Conservation (phyloP, 176 grass and related monocot species). For the Oryza glaberrima region DNA sequence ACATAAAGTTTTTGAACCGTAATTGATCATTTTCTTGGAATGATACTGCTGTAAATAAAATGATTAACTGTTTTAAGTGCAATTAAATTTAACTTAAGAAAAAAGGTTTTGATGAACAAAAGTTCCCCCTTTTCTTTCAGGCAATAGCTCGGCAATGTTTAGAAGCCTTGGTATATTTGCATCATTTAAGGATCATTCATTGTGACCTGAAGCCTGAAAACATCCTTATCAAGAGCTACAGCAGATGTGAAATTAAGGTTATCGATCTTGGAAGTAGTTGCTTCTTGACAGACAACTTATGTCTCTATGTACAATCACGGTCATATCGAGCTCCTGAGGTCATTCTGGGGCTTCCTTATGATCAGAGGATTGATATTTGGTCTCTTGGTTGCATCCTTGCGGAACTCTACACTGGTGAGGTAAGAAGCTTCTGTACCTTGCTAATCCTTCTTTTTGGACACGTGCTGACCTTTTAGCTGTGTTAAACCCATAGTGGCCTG, state of each 20-base stretch:
- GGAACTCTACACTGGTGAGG: conserved; percentile 85
- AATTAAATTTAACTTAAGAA: neutral
- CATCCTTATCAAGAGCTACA: conserved; percentile 99
- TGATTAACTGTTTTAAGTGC: neutral
- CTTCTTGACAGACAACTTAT: conserved; percentile 87
- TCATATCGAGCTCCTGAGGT: conserved; percentile 99
- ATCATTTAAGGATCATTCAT: conserved; percentile 91
- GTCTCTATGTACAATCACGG: conserved; percentile 88
- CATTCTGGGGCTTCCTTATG: conserved; percentile 90
- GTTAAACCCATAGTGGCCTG: conserved; percentile 16
- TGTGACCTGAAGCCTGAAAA: conserved; percentile 96
- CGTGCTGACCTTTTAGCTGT: neutral
- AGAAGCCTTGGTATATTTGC: conserved; percentile 87
- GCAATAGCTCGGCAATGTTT: conserved; percentile 88
- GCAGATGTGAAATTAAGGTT: conserved; percentile 94
- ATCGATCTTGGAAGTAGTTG: conserved; percentile 99
- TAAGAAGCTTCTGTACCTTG: conserved; percentile 42
- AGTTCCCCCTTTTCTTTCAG: conserved; percentile 50
- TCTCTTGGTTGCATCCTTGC: conserved; percentile 97
- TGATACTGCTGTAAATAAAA: neutral
- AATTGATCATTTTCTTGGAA: neutral
- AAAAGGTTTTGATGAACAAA: conserved; percentile 4
- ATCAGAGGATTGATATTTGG: conserved; percentile 98
- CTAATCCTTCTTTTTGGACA: neutral
- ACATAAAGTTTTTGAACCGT: neutral